phyloP scores from a whole-genome alignment of 176 grass and related monocot genomes.

The Triticum urartu region DNA sequence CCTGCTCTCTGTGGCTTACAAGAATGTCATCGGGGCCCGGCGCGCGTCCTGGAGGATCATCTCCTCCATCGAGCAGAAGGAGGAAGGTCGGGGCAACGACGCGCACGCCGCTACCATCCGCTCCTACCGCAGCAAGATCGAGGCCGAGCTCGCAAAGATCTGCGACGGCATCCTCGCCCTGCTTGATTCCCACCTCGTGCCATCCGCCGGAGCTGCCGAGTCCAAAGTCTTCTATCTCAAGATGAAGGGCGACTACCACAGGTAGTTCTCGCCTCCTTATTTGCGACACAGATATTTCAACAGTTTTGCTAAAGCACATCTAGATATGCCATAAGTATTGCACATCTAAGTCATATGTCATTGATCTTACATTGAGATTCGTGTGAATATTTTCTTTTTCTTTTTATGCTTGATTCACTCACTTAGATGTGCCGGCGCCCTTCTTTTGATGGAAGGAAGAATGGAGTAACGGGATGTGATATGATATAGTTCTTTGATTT shows the following conservation, averaged over 20 bases:
- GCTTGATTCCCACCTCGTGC: constrained; percentile 82
- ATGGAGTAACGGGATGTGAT: not conserved
- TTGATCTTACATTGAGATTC: too few species aligned
- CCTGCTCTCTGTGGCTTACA: constrained; percentile 86
- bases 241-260: constrained; percentile 94
- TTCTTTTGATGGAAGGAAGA: not conserved
- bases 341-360: too few species aligned
- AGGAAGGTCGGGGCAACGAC: constrained; percentile 84
- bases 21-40: constrained; percentile 82
- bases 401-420: too few species aligned
- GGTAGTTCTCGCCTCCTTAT: constrained; percentile 30
- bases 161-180: constrained; percentile 75
- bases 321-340: too few species aligned
- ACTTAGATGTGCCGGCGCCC: not conserved
- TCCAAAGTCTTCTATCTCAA: constrained; percentile 95
- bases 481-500: not conserved
- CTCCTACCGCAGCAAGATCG: constrained; percentile 74
- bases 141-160: constrained; percentile 79
- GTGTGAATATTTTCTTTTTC: too few species aligned
- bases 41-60: constrained; percentile 85
- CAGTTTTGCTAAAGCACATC: too few species aligned
- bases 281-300: too few species aligned
- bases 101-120: constrained; percentile 57
- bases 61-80: constrained; percentile 92
- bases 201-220: constrained; percentile 64